These are phyloP conservation scores for Penicillium sp. DNA, from an alignment of 2,329 filamentous ascomycete species.

Conservation along the genomic window DNA sequence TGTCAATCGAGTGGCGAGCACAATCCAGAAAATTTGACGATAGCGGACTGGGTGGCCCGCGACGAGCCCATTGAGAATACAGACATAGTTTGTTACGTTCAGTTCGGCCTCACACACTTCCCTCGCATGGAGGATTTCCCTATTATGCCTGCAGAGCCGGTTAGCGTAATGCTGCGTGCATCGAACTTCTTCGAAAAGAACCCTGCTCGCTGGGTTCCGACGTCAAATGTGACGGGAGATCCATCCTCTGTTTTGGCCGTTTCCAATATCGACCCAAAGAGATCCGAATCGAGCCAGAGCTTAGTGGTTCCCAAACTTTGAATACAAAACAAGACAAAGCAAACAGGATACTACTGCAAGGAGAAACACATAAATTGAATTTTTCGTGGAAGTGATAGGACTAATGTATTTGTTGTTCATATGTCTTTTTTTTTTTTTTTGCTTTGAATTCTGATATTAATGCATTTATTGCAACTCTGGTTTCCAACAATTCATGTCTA, in stretches of 20 bases:
- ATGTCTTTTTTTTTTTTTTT: no score
- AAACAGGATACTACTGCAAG: not conserved
- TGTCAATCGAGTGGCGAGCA: slow-evolving; percentile 56
- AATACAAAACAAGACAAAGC: no score
- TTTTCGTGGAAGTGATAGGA: no score
- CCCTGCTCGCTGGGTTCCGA: slow-evolving; percentile 63
- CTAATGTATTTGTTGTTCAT: no score
- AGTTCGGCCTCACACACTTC: slow-evolving; percentile 63
- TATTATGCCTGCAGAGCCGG: slow-evolving; percentile 62
- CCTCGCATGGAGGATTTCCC: slow-evolving; percentile 59
- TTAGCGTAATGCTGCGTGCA: slow-evolving; percentile 61
- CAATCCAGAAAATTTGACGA: slow-evolving; percentile 51
- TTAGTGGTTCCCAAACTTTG: not conserved
- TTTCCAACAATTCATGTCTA: no score
- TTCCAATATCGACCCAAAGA: no score
- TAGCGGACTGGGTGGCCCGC: slow-evolving; percentile 41
- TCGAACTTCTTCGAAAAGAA: slow-evolving; percentile 65
- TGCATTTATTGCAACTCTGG: no score
- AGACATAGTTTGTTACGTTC: slow-evolving; percentile 62
- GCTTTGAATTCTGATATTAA: no score
- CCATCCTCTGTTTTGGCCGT: no score
- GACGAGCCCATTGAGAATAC: slow-evolving; percentile 59
- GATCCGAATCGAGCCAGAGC: no score
- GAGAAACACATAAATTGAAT: no score
- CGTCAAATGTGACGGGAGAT: not conserved